A percentile compares a stretch with the other conserved stretches of the same genome.
These are phyloP conservation scores for Fraxinus sp. DNA, from an alignment of 305 asterid genomes.

Conservation along the genomic window DNA sequence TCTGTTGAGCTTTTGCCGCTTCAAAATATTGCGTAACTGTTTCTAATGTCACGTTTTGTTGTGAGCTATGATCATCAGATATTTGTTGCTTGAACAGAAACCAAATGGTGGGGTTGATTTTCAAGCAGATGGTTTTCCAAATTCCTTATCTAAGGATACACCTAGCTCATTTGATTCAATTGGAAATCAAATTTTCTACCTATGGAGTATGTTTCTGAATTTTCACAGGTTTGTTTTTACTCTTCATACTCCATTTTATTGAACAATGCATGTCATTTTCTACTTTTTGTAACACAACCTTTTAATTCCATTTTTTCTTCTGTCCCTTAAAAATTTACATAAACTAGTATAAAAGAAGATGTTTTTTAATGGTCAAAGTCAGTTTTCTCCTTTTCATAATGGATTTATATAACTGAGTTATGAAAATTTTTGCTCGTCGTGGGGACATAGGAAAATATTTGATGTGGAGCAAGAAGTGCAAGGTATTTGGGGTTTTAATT, in stretches of 20 bases:
- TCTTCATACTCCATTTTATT: slow-evolving; percentile 16
- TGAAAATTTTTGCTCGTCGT: neutral
- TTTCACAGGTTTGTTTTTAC: slow-evolving; percentile 79
- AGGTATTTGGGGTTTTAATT: neutral
- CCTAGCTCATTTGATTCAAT: slow-evolving; percentile 51
- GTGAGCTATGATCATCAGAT: slow-evolving; percentile 1
- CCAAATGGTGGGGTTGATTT: slow-evolving; percentile 47
- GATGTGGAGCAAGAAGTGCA: slow-evolving; percentile 12
- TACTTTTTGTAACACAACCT: slow-evolving; percentile 18
- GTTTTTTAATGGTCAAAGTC: neutral
- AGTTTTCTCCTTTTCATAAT: neutral
- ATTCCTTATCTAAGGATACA: slow-evolving; percentile 58
- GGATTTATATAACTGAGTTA: neutral
- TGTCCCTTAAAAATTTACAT: neutral
- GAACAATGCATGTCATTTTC: slow-evolving; percentile 16
- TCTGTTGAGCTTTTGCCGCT: slow-evolving; percentile 18
- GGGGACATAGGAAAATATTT: neutral
- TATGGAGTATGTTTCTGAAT: slow-evolving; percentile 80
- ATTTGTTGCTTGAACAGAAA: slow-evolving; percentile 55
- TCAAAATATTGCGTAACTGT: neutral
- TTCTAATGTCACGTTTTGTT: slow-evolving; percentile 17
- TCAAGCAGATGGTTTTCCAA: slow-evolving; percentile 44
- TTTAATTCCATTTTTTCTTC: slow-evolving; percentile 3
- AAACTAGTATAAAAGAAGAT: neutral
- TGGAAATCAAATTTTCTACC: slow-evolving; percentile 59